A percentile compares a stretch with the other conserved stretches of the same genome.
Evolutionary conservation across 2,329 filamentous ascomycete species (phyloP).

Genomic region (Aureobasidium mangrovei): DNA sequence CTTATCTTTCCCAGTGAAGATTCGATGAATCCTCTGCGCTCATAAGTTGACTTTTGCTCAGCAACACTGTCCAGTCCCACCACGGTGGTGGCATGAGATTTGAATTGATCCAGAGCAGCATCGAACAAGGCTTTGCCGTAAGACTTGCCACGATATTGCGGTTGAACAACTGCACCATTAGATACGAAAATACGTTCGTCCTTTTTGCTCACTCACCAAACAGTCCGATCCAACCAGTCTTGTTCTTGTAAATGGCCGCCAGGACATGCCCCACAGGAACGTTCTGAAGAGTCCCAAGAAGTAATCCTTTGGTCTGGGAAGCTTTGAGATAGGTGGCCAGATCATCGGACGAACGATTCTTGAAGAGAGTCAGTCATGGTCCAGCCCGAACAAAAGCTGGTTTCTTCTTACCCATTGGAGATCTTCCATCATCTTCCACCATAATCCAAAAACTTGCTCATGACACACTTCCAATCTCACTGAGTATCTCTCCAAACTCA

Average conservation of each 20-base stretch:
- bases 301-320: no score
- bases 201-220: constrained; percentile 19
- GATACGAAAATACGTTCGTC: no score
- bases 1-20: constrained; percentile 15
- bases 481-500: background rate
- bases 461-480: background rate
- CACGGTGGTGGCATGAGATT: constrained; percentile 16
- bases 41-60: constrained; percentile 29
- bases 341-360: no score
- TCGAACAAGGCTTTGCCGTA: constrained; percentile 26
- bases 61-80: constrained; percentile 31
- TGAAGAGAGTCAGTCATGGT: no score
- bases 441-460: background rate
- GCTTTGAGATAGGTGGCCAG: no score
- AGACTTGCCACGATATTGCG: constrained; percentile 24
- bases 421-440: background rate
- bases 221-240: constrained; percentile 31
- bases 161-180: constrained; percentile 20
- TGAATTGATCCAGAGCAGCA: constrained; percentile 22
- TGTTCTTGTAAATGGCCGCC: constrained; percentile 27
- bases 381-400: no score
- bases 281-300: background rate
- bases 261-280: constrained; percentile 27
- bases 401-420: background rate
- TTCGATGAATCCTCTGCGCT: constrained; percentile 26